Base-by-base conservation (phyloP, 2,329 filamentous ascomycete species). In the Bipolaris cookei region DNA sequence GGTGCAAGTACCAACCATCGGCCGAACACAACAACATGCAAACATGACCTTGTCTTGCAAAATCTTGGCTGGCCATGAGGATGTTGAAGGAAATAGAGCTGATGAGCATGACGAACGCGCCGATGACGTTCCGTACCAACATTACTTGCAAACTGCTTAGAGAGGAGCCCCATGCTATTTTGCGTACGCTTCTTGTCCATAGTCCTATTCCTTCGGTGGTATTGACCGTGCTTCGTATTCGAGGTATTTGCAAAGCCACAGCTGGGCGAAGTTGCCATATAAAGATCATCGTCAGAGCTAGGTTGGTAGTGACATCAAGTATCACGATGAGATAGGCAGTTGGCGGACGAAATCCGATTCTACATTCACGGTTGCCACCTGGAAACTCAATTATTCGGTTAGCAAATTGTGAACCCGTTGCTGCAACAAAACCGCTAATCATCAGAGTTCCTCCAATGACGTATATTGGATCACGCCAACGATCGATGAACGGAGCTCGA, bases 1-100 rank as follows among this genome's bases (percentile, higher is more conserved):
- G 16, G 2, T 8, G 6, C n/a, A 46, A 38, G 8, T 10, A 66
- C 74, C 62, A 61, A 78, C 77, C 67, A 56, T 79, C 77, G 35
- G 73, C 60, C 3, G 74, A 67, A 53, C 77, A 79, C 21, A 75
- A 68, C 2, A 71, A 62, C 39, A 76, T 73, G 50, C 77, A 79
- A 2, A 73, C 59, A 63, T 76, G 77, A 3, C 71, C 72, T 18
- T 67, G 62, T 42, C 71, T 68, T n/a, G 68, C 65, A 1, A 69
- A 71, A 2, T 53, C 39, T 43, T 69, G 64, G 13, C 35, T 58
- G 18, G 71, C 64, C 21, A 76, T 68, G 6, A 77, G 50, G 1
- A 56, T 64, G 6, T 77, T 66, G 56, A 78, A 78, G 30, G 65
- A 59, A 4, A 76, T 57, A 2, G 76, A 77, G 23, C 70, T 68